These are phyloP conservation scores for Rhododendron griersonianum DNA, from an alignment of 148 eudicot species.

Conservation along the genomic window DNA sequence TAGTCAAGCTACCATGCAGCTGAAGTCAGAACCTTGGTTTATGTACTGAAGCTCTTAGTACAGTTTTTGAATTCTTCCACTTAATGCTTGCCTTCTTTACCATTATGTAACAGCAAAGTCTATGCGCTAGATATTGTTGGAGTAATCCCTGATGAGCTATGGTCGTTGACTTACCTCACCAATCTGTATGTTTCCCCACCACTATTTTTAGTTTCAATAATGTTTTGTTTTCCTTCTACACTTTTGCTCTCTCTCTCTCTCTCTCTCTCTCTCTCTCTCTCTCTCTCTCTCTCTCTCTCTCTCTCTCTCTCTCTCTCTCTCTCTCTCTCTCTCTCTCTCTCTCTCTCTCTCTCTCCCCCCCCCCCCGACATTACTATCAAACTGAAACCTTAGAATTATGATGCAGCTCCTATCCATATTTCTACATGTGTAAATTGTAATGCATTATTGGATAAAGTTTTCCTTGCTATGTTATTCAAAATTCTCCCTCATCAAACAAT, in stretches of 20 bases:
- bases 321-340: background rate
- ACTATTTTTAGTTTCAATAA: background rate
- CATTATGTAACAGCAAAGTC: slow-evolving; percentile 47
- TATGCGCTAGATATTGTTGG: slow-evolving; percentile 44
- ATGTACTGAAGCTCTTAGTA: background rate
- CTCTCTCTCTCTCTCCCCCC: background rate
- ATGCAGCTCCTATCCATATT: background rate
- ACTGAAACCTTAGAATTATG: background rate
- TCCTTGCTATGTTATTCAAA: background rate
- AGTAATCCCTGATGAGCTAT: slow-evolving; percentile 67
- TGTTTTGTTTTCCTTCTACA: background rate
- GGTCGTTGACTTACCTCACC: slow-evolving; percentile 43
- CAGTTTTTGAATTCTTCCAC: background rate
- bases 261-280: background rate
- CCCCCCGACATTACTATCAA: background rate
- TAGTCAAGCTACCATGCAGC: background rate
- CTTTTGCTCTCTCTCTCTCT: background rate
- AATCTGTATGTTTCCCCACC: slow-evolving; percentile 1
- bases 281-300: background rate
- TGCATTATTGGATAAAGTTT: background rate
- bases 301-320: background rate
- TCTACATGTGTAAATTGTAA: background rate
- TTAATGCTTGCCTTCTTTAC: background rate
- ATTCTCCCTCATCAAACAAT: background rate
- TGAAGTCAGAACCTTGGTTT: background rate